Evolutionary conservation across 2,329 filamentous ascomycete species (phyloP).

Genomic region (Botrytis galanthina): DNA sequence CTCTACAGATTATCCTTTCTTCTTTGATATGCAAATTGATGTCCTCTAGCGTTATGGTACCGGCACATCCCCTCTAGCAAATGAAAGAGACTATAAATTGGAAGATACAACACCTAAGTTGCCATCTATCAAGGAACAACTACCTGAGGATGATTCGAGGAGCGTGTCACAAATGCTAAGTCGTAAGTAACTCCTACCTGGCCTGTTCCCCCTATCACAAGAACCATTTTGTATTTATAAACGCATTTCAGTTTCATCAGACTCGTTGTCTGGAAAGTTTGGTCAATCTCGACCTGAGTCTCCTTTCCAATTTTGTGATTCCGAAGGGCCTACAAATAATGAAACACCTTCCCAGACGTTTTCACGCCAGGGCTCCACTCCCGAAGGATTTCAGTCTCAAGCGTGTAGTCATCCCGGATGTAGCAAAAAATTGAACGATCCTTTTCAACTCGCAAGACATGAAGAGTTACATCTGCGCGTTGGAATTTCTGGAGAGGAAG

Average conservation of each 20-base stretch:
- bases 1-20: not conserved
- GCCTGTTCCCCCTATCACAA: not conserved
- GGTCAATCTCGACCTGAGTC: not conserved
- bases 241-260: not conserved
- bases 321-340: not conserved
- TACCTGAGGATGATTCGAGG: not conserved
- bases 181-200: not conserved
- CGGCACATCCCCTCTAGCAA: not conserved
- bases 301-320: not conserved
- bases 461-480: constrained; percentile 74
- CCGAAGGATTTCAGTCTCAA: not conserved
- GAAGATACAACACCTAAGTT: not conserved
- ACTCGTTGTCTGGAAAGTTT: not conserved
- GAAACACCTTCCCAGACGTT: not conserved
- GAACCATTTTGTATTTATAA: not conserved
- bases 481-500: constrained; percentile 80
- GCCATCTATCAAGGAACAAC: not conserved
- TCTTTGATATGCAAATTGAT: not conserved
- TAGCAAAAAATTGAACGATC: constrained; percentile 88
- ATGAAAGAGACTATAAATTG: not conserved
- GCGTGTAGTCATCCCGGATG: constrained; percentile 69
- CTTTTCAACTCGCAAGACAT: constrained; percentile 97
- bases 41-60: not conserved
- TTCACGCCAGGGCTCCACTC: not conserved
- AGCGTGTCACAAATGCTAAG: not conserved